phyloP scores from a whole-genome alignment of 768 basidiomycete genomes.

The Grammothele lineata region DNA sequence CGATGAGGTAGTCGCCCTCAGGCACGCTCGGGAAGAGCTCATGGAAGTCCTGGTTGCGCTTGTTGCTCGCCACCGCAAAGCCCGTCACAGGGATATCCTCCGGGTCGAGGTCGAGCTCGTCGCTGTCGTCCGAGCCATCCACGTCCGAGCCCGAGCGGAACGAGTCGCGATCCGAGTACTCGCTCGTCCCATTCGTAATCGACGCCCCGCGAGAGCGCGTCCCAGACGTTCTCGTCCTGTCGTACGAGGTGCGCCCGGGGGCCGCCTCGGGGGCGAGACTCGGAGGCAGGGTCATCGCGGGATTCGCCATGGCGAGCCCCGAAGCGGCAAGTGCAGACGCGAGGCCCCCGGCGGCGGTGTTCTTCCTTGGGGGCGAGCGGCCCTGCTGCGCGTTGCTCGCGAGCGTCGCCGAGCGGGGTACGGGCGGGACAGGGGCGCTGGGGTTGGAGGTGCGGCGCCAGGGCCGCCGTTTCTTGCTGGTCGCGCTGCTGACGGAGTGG shows the following conservation, averaged over 20 bases:
- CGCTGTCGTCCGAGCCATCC: constrained; percentile 27
- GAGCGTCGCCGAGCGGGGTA: constrained; percentile 15
- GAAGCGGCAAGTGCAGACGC: constrained; percentile 65
- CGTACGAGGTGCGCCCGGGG: background rate
- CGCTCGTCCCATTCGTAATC: constrained; percentile 17
- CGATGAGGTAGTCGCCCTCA: constrained; percentile 96
- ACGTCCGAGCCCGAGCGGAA: constrained; percentile 18
- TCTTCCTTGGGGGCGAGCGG: constrained; percentile 30
- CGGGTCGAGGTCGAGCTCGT: constrained; percentile 43
- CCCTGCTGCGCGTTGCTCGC: constrained; percentile 25
- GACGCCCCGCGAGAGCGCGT: constrained; percentile 17
- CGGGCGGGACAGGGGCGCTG: constrained; percentile 2
- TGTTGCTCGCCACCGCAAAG: constrained; percentile 94
- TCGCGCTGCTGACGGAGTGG: constrained; percentile 19
- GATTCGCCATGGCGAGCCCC: constrained; percentile 62
- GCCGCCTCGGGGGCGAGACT: background rate
- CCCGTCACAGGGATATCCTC: constrained; percentile 91
- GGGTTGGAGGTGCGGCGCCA: constrained; percentile 19
- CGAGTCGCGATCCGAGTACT: constrained; percentile 16
- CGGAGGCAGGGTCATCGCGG: constrained; percentile 43
- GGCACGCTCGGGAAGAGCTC: constrained; percentile 85
- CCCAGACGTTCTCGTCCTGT: constrained; percentile 6
- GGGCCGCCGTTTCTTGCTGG: constrained; percentile 17
- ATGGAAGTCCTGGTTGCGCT: constrained; percentile 94
- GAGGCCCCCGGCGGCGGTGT: constrained; percentile 42